Evolutionary conservation across 768 basidiomycete genomes (phyloP).

Genomic region (Suillus occidentalis): DNA sequence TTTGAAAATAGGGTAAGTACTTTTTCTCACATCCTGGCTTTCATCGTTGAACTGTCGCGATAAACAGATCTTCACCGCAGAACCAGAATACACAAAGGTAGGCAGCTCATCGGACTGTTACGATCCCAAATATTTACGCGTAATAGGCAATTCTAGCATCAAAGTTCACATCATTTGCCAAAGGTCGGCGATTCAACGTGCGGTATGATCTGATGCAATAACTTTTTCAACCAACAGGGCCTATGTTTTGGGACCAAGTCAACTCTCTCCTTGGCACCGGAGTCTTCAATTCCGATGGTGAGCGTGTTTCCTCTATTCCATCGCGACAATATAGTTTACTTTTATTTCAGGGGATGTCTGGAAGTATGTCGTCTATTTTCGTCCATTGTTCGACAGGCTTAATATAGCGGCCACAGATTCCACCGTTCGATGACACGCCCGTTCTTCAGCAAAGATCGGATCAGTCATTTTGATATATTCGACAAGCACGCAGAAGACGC

Average conservation of each 20-base stretch:
- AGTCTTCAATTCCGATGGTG: slow-evolving; percentile 44
- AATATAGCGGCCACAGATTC: slow-evolving; percentile 26
- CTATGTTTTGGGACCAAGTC: slow-evolving; percentile 25
- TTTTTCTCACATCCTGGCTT: background rate
- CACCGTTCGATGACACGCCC: slow-evolving; percentile 44
- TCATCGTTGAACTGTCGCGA: background rate
- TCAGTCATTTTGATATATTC: slow-evolving; percentile 42
- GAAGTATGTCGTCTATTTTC: slow-evolving; percentile 31
- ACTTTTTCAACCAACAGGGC: slow-evolving; percentile 13
- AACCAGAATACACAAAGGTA: slow-evolving; percentile 44
- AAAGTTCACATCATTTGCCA: slow-evolving; percentile 36
- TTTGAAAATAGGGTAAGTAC: slow-evolving; percentile 28
- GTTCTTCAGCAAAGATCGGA: slow-evolving; percentile 41
- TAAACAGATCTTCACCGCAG: slow-evolving; percentile 35
- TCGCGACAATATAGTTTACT: background rate
- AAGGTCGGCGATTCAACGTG: slow-evolving; percentile 28
- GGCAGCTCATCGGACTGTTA: background rate
- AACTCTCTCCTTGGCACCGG: slow-evolving; percentile 35
- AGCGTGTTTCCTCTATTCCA: background rate
- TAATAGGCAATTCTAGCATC: slow-evolving; percentile 37
- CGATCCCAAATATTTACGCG: background rate
- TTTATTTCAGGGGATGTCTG: slow-evolving; percentile 32
- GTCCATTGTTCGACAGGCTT: slow-evolving; percentile 1
- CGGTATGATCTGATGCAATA: slow-evolving; percentile 6
- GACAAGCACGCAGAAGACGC: slow-evolving; percentile 36